These are phyloP conservation scores for Syzygium aqueum DNA, from an alignment of 345 rosid genomes.

Conservation along the genomic window DNA sequence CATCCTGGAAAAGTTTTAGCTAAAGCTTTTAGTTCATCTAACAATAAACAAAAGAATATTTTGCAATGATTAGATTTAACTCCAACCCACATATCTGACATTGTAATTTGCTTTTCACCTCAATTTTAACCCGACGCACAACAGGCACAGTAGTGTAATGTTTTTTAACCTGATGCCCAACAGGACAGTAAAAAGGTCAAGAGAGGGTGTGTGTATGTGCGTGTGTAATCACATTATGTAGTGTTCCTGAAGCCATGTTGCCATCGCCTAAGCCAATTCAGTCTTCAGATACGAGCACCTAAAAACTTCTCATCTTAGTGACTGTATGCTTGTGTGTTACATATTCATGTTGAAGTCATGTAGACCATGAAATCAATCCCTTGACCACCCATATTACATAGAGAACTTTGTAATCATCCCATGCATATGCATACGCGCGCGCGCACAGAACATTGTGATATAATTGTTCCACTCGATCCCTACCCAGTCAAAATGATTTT, in stretches of 20 bases:
- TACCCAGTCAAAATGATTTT: constrained; percentile 94
- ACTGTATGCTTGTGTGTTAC: neutral
- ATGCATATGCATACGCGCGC: neutral
- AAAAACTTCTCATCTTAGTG: neutral
- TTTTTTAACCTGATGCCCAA: neutral
- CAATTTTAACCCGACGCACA: neutral
- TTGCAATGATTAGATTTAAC: neutral
- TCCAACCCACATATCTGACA: neutral
- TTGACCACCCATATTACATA: neutral
- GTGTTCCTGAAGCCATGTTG: neutral
- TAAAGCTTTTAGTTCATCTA: neutral
- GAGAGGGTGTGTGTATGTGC: neutral
- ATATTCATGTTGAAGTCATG: neutral
- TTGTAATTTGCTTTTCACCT: neutral
- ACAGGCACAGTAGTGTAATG: neutral
- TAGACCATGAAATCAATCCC: neutral
- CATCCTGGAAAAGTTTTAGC: neutral
- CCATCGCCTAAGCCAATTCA: neutral
- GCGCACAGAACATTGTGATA: neutral
- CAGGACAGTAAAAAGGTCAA: neutral
- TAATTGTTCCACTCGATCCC: neutral
- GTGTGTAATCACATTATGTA: neutral
- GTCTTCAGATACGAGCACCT: neutral
- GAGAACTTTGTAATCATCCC: neutral
- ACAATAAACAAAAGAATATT: neutral